A percentile compares a stretch with the other conserved stretches of the same genome.
phyloP scores from a whole-genome alignment of 345 rosid genomes.

The Melaleuca quinquenervia region DNA sequence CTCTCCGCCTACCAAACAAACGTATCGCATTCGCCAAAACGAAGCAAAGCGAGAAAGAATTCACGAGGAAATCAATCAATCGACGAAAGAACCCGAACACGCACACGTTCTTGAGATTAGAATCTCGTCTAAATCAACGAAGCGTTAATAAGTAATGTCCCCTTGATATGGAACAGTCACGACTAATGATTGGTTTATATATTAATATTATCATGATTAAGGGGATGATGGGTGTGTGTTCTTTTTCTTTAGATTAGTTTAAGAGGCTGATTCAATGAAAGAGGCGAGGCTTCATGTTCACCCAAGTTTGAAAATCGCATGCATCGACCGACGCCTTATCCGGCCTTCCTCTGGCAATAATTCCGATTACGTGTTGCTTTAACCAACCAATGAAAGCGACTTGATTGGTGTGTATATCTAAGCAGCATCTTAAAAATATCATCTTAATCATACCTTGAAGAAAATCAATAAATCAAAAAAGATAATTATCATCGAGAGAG shows the following conservation, averaged over 20 bases:
- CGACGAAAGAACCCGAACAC: background rate
- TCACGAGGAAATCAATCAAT: background rate
- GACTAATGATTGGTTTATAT: background rate
- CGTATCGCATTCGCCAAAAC: background rate
- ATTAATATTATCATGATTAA: background rate
- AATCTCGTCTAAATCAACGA: background rate
- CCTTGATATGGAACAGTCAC: background rate
- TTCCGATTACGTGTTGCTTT: background rate
- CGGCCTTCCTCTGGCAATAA: background rate
- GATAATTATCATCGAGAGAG: background rate
- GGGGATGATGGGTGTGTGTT: background rate
- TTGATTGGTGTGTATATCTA: background rate
- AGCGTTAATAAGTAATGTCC: background rate
- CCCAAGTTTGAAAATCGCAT: background rate
- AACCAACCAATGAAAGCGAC: background rate
- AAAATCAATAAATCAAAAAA: background rate
- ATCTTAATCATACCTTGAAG: background rate
- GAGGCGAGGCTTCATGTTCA: background rate
- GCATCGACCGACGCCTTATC: background rate
- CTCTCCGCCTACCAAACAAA: background rate
- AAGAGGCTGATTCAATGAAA: background rate
- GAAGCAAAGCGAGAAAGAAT: background rate
- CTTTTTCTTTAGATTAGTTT: background rate
- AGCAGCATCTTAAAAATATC: background rate
- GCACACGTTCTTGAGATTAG: background rate